Evolutionary conservation across 192 early-diverging fungal genomes (phyloP), one percentile per base, ranked within the genome.

Genomic region (Umbelopsis isabellina): DNA sequence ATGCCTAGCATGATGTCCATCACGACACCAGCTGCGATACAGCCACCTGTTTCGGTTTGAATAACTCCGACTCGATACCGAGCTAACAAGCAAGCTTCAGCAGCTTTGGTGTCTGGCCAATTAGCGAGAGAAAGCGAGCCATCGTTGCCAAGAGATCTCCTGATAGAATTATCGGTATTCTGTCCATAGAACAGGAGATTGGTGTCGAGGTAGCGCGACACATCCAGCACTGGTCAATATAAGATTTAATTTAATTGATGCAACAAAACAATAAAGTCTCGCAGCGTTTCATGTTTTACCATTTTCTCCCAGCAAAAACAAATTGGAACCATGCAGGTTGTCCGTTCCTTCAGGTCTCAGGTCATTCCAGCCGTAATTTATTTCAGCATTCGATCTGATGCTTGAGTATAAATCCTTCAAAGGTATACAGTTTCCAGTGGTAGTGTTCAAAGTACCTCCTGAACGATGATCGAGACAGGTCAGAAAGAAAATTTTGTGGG

Each of bases 21-120:
- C 71, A 87, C 82, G 41, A 87, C 72, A 44, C 84, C 80, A 30
- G 82, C 79, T 7, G 83, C 80, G 67, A 89, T 85, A 81, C 88
- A 89, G 1, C 88, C 85, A 27, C 75, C 80, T 18, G 85, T 78
- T 51, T 86, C 86, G 71, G 79, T 79, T 66, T 82, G 73, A 45
- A 86, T 74, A 65, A 80, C 70, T 55, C 88, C 88, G 37, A 82
- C 79, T 22, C 65, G 37, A 30, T 83, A 89, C 10, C 82, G 82
- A 5, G 74, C 80, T 9, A 51, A 58, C 15, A 89, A 30, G 70
- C 88, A 89, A 9, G 72, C 22, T 9, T 67, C 46, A 4, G 85
- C 86, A 4, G 76, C 51, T 69, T 81, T 80, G 1, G 74, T 69
- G 3, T 66, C 65, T 11, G 53, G 27, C 5, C 51, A 66, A 48